These are phyloP conservation scores for Apiospora aurea DNA, from an alignment of 2,329 filamentous ascomycete genomes.

Conservation along the genomic window DNA sequence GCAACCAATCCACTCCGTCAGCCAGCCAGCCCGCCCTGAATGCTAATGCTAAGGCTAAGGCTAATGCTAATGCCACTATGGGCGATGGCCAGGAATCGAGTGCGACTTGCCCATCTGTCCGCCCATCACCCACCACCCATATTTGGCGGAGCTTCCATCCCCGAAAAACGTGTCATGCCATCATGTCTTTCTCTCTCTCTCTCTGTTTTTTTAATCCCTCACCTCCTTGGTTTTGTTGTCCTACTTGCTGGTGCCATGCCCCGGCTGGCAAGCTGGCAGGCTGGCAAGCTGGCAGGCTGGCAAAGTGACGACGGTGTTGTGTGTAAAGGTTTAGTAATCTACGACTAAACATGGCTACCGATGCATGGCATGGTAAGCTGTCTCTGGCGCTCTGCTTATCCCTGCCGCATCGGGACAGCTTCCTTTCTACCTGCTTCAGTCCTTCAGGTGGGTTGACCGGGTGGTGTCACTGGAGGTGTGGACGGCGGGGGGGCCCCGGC, in stretches of 20 bases:
- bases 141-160: neutral
- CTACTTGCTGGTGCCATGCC: too few species aligned
- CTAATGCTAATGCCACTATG: neutral
- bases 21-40: conserved; percentile 1
- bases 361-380: neutral
- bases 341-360: neutral
- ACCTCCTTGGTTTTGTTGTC: neutral
- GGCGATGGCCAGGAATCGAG: conserved; percentile 15
- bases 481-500: neutral
- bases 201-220: neutral
- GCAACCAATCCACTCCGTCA: neutral
- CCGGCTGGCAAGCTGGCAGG: too few species aligned
- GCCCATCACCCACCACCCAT: neutral
- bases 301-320: neutral
- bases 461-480: too few species aligned
- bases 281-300: too few species aligned
- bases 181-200: neutral
- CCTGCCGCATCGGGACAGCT: neutral
- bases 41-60: neutral
- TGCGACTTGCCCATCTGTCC: neutral
- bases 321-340: conserved; percentile 5
- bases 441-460: neutral
- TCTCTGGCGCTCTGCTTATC: neutral
- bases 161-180: neutral
- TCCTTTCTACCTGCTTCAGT: neutral